Percentiles rank a stretch among this genome's conserved stretches.
Conservation (phyloP, 345 rosid species). For the Hibiscus tridactylites region DNA sequence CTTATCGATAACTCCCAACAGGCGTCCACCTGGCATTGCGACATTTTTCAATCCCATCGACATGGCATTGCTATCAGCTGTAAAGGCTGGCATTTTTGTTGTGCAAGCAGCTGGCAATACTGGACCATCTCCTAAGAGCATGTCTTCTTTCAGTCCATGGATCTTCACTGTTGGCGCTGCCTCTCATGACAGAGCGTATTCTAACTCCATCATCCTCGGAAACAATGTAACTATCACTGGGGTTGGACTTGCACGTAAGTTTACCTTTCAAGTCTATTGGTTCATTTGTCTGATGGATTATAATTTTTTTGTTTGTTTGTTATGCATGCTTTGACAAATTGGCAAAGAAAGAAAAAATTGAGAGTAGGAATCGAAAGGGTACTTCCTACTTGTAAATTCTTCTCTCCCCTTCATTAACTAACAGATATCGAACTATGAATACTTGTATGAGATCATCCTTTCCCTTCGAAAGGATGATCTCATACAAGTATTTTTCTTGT, state of each 20-base stretch:
- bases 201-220: conserved; percentile 72
- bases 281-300: neutral
- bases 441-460: no score
- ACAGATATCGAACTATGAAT: no score
- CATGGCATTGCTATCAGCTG: conserved; percentile 89
- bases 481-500: neutral
- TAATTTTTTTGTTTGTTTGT: neutral
- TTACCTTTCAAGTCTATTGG: neutral
- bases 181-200: conserved; percentile 71
- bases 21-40: conserved; percentile 92
- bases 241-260: conserved; percentile 92
- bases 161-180: conserved; percentile 92
- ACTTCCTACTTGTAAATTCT: no score
- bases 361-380: no score
- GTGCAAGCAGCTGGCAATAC: conserved; percentile 99
- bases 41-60: conserved; percentile 94
- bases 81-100: conserved; percentile 81
- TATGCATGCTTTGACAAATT: neutral
- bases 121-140: conserved; percentile 93
- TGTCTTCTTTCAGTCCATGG: conserved; percentile 98
- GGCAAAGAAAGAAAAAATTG: neutral
- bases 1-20: conserved; percentile 88
- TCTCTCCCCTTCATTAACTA: no score
- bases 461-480: no score
- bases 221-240: conserved; percentile 76